A percentile compares a stretch with the other conserved stretches of the same genome.
These are phyloP conservation scores for Nicotiana obtusifolia DNA, from an alignment of 257 asterid species.

Conservation along the genomic window DNA sequence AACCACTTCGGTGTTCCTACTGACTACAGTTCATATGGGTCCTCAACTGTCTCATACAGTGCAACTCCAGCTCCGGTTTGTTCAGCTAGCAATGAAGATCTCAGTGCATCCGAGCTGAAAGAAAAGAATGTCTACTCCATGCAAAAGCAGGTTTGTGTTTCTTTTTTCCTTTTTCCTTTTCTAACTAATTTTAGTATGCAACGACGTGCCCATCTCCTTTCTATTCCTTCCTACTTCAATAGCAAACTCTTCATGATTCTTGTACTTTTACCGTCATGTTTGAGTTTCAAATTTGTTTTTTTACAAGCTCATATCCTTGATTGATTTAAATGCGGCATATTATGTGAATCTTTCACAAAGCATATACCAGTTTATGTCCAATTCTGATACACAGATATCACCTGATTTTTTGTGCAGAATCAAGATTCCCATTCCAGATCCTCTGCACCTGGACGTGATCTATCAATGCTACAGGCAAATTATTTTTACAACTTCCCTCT, in stretches of 20 bases:
- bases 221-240: background rate
- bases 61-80: conserved; percentile 28
- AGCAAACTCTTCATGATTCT: background rate
- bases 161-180: background rate
- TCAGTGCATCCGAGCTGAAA: conserved; percentile 36
- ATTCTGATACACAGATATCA: background rate
- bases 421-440: conserved; percentile 40
- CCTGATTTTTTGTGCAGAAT: conserved; percentile 24
- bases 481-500: conserved; percentile 45
- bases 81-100: conserved; percentile 32
- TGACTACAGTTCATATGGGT: conserved; percentile 38
- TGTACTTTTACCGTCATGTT: background rate
- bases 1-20: conserved; percentile 44
- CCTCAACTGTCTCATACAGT: conserved; percentile 36
- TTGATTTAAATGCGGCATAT: background rate
- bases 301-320: background rate
- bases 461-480: conserved; percentile 38
- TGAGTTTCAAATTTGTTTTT: background rate
- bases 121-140: conserved; percentile 37
- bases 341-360: background rate
- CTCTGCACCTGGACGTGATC: conserved; percentile 32
- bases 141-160: conserved; percentile 36
- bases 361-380: background rate
- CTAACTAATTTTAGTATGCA: background rate
- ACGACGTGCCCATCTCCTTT: background rate